Evolutionary conservation across 768 basidiomycete species (phyloP).

Genomic region (Auricularia auricula-judae): DNA sequence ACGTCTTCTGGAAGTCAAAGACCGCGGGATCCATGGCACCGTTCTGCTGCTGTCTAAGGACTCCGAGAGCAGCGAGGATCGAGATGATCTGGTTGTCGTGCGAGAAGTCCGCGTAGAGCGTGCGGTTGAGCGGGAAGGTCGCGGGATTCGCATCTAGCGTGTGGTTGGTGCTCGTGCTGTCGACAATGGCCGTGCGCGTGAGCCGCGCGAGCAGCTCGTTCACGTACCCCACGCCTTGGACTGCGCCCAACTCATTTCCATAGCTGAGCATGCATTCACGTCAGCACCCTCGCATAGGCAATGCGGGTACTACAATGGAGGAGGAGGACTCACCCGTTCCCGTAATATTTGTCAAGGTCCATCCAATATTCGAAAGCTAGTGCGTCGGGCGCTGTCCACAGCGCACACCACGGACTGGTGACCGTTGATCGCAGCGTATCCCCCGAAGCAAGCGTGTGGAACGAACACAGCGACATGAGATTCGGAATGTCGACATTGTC

Average conservation of each 20-base stretch:
- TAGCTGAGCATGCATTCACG: constrained; percentile 29
- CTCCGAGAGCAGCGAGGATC: constrained; percentile 54
- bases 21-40: constrained; percentile 14
- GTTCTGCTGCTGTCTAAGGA: constrained; percentile 31
- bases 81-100: constrained; percentile 78
- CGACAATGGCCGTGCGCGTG: constrained; percentile 47
- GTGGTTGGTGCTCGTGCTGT: constrained; percentile 61
- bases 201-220: constrained; percentile 84
- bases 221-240: constrained; percentile 79
- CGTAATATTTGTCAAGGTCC: constrained; percentile 72
- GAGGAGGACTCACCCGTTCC: constrained; percentile 43
- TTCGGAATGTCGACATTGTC: constrained; percentile 39
- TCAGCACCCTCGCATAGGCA: not conserved
- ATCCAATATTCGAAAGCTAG: constrained; percentile 53
- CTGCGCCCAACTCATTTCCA: constrained; percentile 55
- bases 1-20: constrained; percentile 24
- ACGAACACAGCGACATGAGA: constrained; percentile 67
- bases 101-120: constrained; percentile 68
- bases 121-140: constrained; percentile 63
- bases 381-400: constrained; percentile 62
- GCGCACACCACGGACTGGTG: constrained; percentile 54
- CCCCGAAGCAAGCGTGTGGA: constrained; percentile 47
- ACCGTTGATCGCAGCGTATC: not conserved
- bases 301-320: not conserved
- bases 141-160: constrained; percentile 51